Evolutionary conservation across 2,329 filamentous ascomycete genomes (phyloP).

Genomic region (Hypomyces rosellus): DNA sequence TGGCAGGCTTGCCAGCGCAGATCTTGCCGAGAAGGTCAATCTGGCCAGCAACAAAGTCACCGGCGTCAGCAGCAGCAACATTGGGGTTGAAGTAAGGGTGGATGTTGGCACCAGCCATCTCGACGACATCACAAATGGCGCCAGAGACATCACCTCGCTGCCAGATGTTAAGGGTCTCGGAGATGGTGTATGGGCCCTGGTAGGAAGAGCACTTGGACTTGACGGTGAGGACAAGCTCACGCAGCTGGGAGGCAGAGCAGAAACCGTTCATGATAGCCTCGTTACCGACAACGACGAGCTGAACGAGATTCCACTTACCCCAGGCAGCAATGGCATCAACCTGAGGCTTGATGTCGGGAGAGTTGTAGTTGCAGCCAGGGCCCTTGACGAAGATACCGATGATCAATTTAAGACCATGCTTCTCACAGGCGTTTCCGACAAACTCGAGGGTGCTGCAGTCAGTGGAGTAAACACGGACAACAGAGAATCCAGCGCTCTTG

Average conservation of each 20-base stretch:
- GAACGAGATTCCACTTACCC: constrained; percentile 67
- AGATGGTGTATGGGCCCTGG: constrained; percentile 70
- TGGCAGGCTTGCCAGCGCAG: constrained; percentile 65
- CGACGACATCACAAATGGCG: constrained; percentile 65
- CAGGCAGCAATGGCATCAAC: constrained; percentile 66
- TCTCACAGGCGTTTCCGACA: constrained; percentile 63
- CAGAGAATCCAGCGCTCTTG: constrained; percentile 58
- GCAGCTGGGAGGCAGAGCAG: constrained; percentile 59
- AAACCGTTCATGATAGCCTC: constrained; percentile 76
- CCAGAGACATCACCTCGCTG: constrained; percentile 51
- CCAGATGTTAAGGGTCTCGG: constrained; percentile 79
- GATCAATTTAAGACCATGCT: constrained; percentile 70
- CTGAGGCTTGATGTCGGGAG: constrained; percentile 63
- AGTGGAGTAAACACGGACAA: constrained; percentile 81
- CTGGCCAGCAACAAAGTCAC: constrained; percentile 68
- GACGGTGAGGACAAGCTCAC: constrained; percentile 61
- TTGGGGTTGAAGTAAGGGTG: constrained; percentile 89
- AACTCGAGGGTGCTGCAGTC: constrained; percentile 78
- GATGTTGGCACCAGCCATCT: constrained; percentile 78
- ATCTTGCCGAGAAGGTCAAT: constrained; percentile 62
- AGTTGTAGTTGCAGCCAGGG: constrained; percentile 50
- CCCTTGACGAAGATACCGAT: constrained; percentile 79
- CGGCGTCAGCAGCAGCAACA: constrained; percentile 58
- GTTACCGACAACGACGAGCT: constrained; percentile 83
- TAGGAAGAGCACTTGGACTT: constrained; percentile 66